These are phyloP conservation scores for Fraxinus anomala DNA, from an alignment of 257 asterid species.

Conservation along the genomic window DNA sequence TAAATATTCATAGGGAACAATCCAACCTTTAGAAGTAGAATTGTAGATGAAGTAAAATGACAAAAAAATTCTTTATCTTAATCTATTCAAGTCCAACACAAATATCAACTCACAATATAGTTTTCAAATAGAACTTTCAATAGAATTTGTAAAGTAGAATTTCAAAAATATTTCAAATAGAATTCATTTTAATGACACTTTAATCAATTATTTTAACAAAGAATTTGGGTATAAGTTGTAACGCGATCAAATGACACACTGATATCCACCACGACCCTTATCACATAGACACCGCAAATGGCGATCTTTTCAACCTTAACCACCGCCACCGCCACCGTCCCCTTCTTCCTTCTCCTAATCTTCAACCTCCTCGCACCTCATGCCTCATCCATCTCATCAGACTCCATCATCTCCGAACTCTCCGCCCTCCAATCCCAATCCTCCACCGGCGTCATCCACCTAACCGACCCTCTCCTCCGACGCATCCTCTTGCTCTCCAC, in stretches of 20 bases:
- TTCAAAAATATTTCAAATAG: too few species aligned
- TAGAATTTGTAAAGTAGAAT: too few species aligned
- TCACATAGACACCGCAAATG: slow-evolving; percentile 41
- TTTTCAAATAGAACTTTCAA: too few species aligned
- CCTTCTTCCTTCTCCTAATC: slow-evolving; percentile 26
- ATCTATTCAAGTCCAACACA: too few species aligned
- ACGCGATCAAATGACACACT: not conserved
- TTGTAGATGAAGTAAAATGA: too few species aligned
- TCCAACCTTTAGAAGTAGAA: too few species aligned
- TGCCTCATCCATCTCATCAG: slow-evolving; percentile 34
- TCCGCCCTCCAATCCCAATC: slow-evolving; percentile 56
- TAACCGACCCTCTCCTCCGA: slow-evolving; percentile 55
- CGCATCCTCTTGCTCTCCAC: slow-evolving; percentile 58
- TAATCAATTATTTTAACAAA: too few species aligned
- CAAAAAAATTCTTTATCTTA: too few species aligned
- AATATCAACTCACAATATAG: too few species aligned
- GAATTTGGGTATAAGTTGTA: too few species aligned
- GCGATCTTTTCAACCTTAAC: slow-evolving; percentile 35
- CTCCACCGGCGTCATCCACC: slow-evolving; percentile 61
- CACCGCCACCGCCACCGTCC: slow-evolving; percentile 6
- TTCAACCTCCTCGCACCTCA: slow-evolving; percentile 33
- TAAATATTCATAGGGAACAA: too few species aligned
- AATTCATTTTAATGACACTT: too few species aligned
- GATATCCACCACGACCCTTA: not conserved
- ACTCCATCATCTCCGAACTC: slow-evolving; percentile 47